These are phyloP conservation scores for Cantharellus cinnabarinus DNA, from an alignment of 768 basidiomycete genomes.

Conservation along the genomic window DNA sequence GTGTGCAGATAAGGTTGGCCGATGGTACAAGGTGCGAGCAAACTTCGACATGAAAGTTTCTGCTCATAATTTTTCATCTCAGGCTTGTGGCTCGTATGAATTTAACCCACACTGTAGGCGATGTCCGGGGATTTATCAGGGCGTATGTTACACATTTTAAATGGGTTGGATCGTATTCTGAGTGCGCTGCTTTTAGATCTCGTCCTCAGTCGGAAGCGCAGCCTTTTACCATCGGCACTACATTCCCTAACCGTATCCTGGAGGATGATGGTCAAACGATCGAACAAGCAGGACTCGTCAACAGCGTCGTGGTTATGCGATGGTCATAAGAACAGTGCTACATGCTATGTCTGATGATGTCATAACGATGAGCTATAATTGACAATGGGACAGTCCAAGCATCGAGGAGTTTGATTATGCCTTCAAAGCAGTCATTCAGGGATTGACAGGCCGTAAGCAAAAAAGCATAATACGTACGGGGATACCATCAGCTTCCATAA, in stretches of 20 bases:
- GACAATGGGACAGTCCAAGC: neutral
- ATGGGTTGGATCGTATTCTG: neutral
- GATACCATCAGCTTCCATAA: neutral
- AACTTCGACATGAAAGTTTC: neutral
- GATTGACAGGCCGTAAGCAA: neutral
- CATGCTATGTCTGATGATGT: neutral
- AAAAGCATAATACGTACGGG: neutral
- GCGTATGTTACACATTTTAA: slow-evolving; percentile 36
- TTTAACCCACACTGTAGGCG: slow-evolving; percentile 67
- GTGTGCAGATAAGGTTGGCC: slow-evolving; percentile 73
- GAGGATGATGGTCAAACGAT: slow-evolving; percentile 47
- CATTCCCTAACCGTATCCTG: slow-evolving; percentile 66
- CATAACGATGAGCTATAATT: neutral
- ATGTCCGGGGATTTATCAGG: slow-evolving; percentile 74
- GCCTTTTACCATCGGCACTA: slow-evolving; percentile 63
- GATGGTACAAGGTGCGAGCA: slow-evolving; percentile 61
- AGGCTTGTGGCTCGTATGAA: slow-evolving; percentile 80
- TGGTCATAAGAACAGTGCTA: slow-evolving; percentile 20
- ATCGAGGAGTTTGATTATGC: neutral
- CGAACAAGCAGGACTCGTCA: slow-evolving; percentile 47
- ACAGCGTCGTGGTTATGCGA: slow-evolving; percentile 71
- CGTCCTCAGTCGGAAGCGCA: slow-evolving; percentile 42
- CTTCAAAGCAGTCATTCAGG: neutral
- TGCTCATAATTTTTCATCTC: neutral
- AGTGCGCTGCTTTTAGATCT: slow-evolving; percentile 25